Conservation (phyloP, 2,329 filamentous ascomycete genomes). For the Paecilomyces variotii region DNA sequence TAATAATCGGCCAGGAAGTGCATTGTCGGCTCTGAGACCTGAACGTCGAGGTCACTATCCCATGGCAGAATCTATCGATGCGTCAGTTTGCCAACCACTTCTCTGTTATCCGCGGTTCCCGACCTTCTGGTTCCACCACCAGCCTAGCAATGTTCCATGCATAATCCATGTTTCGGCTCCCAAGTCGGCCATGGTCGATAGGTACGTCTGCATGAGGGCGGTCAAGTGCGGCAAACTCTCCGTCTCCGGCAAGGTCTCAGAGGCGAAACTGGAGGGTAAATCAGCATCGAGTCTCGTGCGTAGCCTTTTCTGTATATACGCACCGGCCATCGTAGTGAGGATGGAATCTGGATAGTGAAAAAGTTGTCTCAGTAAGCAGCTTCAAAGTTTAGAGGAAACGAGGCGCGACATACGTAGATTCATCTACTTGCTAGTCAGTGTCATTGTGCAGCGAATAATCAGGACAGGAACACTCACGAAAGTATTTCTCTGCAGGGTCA, state of each 20-base stretch:
- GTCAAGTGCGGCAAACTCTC: slow-evolving; percentile 42
- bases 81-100: neutral
- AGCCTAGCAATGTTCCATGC: slow-evolving; percentile 53
- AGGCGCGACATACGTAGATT: slow-evolving; percentile 32
- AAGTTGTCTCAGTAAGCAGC: neutral
- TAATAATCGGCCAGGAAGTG: slow-evolving; percentile 51
- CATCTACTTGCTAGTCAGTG: slow-evolving; percentile 23
- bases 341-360: slow-evolving; percentile 36
- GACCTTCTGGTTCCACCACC: slow-evolving; percentile 55
- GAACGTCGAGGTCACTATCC: slow-evolving; percentile 55
- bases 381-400: neutral
- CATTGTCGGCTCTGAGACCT: slow-evolving; percentile 48
- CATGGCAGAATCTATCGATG: slow-evolving; percentile 47
- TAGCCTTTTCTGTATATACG: neutral
- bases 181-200: slow-evolving; percentile 48
- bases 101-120: slow-evolving; percentile 1
- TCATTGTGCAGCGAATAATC: slow-evolving; percentile 4
- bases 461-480: slow-evolving; percentile 29
- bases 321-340: slow-evolving; percentile 49
- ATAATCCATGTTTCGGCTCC: slow-evolving; percentile 56
- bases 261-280: slow-evolving; percentile 38
- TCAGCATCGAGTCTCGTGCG: slow-evolving; percentile 6
- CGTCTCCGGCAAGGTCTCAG: slow-evolving; percentile 36
- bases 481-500: slow-evolving; percentile 42
- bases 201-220: slow-evolving; percentile 47